A percentile compares a stretch with the other conserved stretches of the same genome.
These are phyloP conservation scores for Scheffersomyces lignosus DNA, from an alignment of 805 yeast species.

Conservation along the genomic window DNA sequence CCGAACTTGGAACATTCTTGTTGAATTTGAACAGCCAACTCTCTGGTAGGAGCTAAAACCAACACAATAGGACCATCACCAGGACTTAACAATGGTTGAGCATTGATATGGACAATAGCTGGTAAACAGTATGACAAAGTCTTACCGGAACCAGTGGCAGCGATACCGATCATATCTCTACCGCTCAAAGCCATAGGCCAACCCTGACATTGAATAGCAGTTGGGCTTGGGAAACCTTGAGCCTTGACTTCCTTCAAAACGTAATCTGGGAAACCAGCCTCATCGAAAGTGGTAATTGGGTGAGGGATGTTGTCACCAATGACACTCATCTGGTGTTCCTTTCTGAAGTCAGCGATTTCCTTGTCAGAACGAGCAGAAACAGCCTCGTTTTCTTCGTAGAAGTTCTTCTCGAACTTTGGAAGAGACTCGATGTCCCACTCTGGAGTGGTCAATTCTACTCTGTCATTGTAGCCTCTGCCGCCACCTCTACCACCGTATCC, in stretches of 20 bases:
- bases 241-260: constrained; percentile 85
- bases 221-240: constrained; percentile 92
- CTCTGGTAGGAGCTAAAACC: constrained; percentile 98
- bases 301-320: constrained; percentile 85
- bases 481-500: constrained; percentile 40
- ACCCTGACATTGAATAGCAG: constrained; percentile 98
- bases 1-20: constrained; percentile 95
- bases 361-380: constrained; percentile 74
- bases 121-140: constrained; percentile 96
- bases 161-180: constrained; percentile 98
- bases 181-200: constrained; percentile 99
- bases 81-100: constrained; percentile 88
- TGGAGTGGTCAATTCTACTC: constrained; percentile 61
- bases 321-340: constrained; percentile 81
- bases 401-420: constrained; percentile 93
- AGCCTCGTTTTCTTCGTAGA: constrained; percentile 80
- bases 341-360: constrained; percentile 77
- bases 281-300: constrained; percentile 90
- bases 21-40: constrained; percentile 96
- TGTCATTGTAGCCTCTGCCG: constrained; percentile 39
- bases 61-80: constrained; percentile 98
- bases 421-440: constrained; percentile 76
- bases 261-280: constrained; percentile 97
- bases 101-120: constrained; percentile 95
- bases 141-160: constrained; percentile 99